Conservation (phyloP, 768 basidiomycete genomes). For the Lactarius indigo region DNA sequence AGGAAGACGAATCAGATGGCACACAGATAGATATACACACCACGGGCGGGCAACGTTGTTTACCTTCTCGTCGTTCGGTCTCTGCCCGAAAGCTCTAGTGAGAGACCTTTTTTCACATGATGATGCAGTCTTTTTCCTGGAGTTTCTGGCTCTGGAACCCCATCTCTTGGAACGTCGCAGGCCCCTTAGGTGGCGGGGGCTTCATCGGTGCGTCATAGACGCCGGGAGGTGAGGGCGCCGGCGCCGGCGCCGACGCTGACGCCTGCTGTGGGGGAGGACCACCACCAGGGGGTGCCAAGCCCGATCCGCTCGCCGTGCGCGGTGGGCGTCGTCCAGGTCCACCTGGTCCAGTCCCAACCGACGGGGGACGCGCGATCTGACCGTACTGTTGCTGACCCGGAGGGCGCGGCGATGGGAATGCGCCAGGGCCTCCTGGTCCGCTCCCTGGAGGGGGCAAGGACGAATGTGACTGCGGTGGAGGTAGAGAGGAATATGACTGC, state of each 20-base stretch:
- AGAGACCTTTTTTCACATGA: constrained; percentile 54
- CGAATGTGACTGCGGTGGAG: neutral
- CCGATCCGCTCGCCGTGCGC: constrained; percentile 2
- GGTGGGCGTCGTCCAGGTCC: constrained; percentile 4
- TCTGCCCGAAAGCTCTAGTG: neutral
- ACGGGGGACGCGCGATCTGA: neutral
- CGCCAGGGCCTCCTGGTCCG: neutral
- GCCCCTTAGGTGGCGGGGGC: constrained; percentile 38
- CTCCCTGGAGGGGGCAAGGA: neutral
- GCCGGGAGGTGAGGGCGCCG: neutral
- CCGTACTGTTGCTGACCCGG: constrained; percentile 2
- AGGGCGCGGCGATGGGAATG: constrained; percentile 8
- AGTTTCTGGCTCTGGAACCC: constrained; percentile 76
- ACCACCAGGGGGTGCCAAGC: neutral
- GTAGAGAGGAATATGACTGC: neutral
- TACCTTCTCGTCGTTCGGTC: neutral
- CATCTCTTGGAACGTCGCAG: constrained; percentile 92
- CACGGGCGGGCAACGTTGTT: neutral
- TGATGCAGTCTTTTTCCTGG: constrained; percentile 78
- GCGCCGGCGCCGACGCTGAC: neutral
- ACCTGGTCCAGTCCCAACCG: neutral
- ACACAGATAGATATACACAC: neutral
- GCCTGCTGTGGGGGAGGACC: neutral
- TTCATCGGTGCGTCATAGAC: constrained; percentile 10
- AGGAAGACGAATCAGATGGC: neutral